Base-by-base conservation (phyloP, 352 stramenopile species). In the Phytophthora idaei region DNA sequence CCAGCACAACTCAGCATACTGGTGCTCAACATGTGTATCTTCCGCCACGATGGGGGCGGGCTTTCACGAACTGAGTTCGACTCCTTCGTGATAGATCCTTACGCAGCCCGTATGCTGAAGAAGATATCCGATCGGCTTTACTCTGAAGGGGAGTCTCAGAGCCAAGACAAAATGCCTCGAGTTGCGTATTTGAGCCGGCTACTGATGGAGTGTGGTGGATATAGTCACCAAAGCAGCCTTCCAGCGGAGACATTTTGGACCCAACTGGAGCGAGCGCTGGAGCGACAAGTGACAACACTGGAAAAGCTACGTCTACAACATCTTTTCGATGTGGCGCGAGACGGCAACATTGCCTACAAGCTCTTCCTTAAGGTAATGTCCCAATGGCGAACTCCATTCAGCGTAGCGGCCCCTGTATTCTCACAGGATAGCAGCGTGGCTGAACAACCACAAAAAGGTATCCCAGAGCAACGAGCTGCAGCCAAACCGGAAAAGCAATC, bases 11-110 rank as follows among this genome's bases (percentile, higher is more conserved):
- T 85, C 5, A 48, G 68, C 5, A 34, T 61, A 5, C 57, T 94
- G 14, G 64, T 90, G 45, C 37, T 49, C 1, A 61, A 50, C 9
- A 77, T 88, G 15, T 70, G 68, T 14, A 63, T 90, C 6, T 90
- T 90, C 29, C 67, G 71, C 29, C 77, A 85, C 27, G 63, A 31
- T 15, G 76, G 61, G 14, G 57, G 44, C 5, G 70, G 70, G 0
- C 28, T 93, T 9, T 93, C 87, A 15, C 76, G 87, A 41, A 88
- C 85, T 56, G 87, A 94, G 55, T 94, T 94, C 54, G 87, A 94
- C 63, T 75, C 84, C 0, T 94, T 93, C 59, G 80, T 88, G 28
- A 39, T 94, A 27, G 84, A 91, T 46, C 84, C 84, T 0, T 77
- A 78, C 11, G 78, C 67, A 5, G 46, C 32, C n/a, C 41, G 56